Conservation (phyloP, 805 yeast species). For the Candida easanensis region DNA sequence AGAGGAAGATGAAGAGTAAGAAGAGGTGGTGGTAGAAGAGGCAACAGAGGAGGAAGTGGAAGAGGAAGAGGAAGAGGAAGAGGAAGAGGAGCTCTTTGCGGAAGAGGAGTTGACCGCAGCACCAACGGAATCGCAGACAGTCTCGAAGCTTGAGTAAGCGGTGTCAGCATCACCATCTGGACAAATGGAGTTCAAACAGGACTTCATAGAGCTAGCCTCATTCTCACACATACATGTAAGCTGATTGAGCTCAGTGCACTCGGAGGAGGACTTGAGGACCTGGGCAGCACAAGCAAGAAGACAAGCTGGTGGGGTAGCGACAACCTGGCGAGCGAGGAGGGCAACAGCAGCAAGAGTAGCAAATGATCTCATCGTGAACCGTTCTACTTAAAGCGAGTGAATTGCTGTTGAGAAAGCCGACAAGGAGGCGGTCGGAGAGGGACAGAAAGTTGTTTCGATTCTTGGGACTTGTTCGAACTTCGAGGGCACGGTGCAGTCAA, state of each 20-base stretch:
- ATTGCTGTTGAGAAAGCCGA: background rate
- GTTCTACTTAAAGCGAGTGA: background rate
- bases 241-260: conserved; percentile 60
- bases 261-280: conserved; percentile 51
- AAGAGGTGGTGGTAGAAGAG: conserved; percentile 24
- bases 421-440: background rate
- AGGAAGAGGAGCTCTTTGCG: conserved; percentile 28
- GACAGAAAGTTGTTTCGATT: background rate
- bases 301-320: conserved; percentile 87
- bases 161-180: conserved; percentile 56
- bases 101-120: conserved; percentile 34
- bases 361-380: conserved; percentile 7
- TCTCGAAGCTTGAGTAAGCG: conserved; percentile 59
- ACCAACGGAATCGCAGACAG: conserved; percentile 48
- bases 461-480: background rate
- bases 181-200: conserved; percentile 68
- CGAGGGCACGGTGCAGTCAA: background rate
- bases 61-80: conserved; percentile 26
- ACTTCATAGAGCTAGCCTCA: conserved; percentile 49
- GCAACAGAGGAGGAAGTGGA: conserved; percentile 26
- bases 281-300: conserved; percentile 82
- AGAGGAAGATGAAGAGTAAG: conserved; percentile 24
- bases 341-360: conserved; percentile 16
- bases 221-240: conserved; percentile 66
- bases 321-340: conserved; percentile 24